Evolutionary conservation across 73 alveolate genomes (phyloP), one percentile per base, ranked within the genome.

Genomic region (Paramecium sexaurelia): DNA sequence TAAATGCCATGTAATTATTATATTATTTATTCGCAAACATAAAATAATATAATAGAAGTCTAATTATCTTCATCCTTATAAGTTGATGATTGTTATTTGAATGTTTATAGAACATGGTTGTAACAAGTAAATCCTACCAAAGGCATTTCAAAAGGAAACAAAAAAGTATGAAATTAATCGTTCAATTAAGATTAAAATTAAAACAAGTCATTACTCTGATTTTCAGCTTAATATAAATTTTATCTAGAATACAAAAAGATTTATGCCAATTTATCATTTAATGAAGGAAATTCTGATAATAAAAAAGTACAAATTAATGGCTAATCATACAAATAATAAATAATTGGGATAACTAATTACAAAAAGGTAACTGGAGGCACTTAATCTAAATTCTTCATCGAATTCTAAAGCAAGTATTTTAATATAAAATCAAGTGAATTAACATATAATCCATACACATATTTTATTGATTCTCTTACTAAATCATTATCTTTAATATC

Each of bases 391-490:
- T 78, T 78, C 43, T 78, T 78, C 55, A 26, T 40, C 0, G 90
- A 78, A 19, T 39, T 41, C 55, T 78, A 55, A 9, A 68, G 32
- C 9, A 68, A 41, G 45, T 61, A 67, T 68, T 88, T 88, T 13
- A 67, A 35, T 20, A 68, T 47, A 15, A 88, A 40, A 43, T 88
- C 94, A 10, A 88, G 55, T 15, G 73, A 55, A 20, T 68, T 88
- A 22, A 47, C 55, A 40, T 68, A 69, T 43, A 88, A 29, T 88
- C 94, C 94, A 69, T 69, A 88, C 0, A 82, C 87, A 69, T 41
- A 88, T 71, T 88, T 88, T 15, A 88, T 68, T 24, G 88, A 68
- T n/a, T 88, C 87, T 33, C 94, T 88, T 19, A 82, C 89, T 55
- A 88, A 88, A 88, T 43, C 87, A 88, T 88, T 82, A 68, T 88